Conservation (phyloP, 169 alveolate genomes). For the Prorocentrum cordatum region DNA sequence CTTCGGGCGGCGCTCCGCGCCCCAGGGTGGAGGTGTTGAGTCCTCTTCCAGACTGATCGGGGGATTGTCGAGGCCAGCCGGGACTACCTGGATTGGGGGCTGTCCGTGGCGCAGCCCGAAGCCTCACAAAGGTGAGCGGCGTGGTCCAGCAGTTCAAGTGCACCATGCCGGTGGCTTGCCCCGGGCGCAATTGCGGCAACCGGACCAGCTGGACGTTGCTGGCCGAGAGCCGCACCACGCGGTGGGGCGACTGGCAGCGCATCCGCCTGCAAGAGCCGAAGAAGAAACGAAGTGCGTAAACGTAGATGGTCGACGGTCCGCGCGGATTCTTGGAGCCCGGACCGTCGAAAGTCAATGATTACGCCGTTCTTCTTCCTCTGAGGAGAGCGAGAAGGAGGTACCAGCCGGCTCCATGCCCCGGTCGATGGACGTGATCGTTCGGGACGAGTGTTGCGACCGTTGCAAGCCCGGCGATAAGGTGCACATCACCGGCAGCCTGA, state of each 20-base stretch:
- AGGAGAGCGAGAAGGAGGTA: constrained; percentile 46
- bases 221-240: constrained; percentile 44
- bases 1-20: too few species aligned
- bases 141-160: constrained; percentile 43
- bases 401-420: constrained; percentile 69
- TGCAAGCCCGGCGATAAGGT: constrained; percentile 68
- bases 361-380: neutral
- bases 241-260: constrained; percentile 69
- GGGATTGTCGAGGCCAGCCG: too few species aligned
- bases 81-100: too few species aligned
- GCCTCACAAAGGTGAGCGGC: neutral
- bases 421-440: constrained; percentile 47
- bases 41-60: too few species aligned
- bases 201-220: constrained; percentile 37
- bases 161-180: constrained; percentile 27
- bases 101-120: too few species aligned
- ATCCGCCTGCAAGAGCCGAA: constrained; percentile 44
- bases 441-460: constrained; percentile 14
- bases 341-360: too few species aligned
- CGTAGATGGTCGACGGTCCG: too few species aligned
- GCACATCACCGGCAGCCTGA: constrained; percentile 31
- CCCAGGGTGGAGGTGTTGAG: too few species aligned
- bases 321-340: too few species aligned
- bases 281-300: too few species aligned
- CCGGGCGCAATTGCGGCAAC: constrained; percentile 41